These are phyloP conservation scores for Backusella macrospora DNA, from an alignment of 192 early-diverging fungal genomes.

Conservation along the genomic window DNA sequence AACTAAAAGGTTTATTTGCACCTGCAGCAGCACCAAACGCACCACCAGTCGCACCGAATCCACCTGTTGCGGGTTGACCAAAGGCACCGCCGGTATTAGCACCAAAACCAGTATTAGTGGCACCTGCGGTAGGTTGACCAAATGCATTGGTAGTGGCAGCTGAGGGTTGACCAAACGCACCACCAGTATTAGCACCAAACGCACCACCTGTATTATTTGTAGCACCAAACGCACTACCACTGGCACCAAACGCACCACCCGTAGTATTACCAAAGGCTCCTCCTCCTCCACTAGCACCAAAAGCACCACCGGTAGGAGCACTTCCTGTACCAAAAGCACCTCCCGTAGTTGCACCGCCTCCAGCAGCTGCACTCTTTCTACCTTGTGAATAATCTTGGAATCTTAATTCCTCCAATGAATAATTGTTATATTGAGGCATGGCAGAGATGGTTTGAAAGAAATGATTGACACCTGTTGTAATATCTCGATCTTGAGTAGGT, in stretches of 20 bases:
- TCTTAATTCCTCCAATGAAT: conserved; percentile 89
- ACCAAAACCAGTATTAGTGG: conserved; percentile 27
- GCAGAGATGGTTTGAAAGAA: conserved; percentile 74
- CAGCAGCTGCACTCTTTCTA: conserved; percentile 59
- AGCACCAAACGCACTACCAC: conserved; percentile 36
- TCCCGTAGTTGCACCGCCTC: conserved; percentile 39
- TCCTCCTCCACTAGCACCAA: conserved; percentile 44
- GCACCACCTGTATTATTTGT: conserved; percentile 30
- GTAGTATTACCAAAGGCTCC: not conserved
- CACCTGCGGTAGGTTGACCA: conserved; percentile 35
- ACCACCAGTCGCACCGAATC: conserved; percentile 18
- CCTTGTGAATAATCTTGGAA: conserved; percentile 85
- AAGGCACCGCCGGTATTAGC: conserved; percentile 5
- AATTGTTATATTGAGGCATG: conserved; percentile 85
- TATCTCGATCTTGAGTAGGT: conserved; percentile 51
- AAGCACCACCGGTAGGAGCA: conserved; percentile 56
- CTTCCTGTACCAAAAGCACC: conserved; percentile 78
- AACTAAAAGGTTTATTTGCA: not conserved
- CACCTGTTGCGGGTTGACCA: conserved; percentile 36
- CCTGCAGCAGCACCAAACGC: conserved; percentile 21
- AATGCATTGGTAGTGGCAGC: conserved; percentile 18
- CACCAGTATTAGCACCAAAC: conserved; percentile 31
- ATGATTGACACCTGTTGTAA: conserved; percentile 57
- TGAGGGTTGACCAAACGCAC: not conserved
- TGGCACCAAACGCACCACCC: conserved; percentile 33